Evolutionary conservation across 176 grass and related monocot species (phyloP).

Genomic region (Secale cereale): DNA sequence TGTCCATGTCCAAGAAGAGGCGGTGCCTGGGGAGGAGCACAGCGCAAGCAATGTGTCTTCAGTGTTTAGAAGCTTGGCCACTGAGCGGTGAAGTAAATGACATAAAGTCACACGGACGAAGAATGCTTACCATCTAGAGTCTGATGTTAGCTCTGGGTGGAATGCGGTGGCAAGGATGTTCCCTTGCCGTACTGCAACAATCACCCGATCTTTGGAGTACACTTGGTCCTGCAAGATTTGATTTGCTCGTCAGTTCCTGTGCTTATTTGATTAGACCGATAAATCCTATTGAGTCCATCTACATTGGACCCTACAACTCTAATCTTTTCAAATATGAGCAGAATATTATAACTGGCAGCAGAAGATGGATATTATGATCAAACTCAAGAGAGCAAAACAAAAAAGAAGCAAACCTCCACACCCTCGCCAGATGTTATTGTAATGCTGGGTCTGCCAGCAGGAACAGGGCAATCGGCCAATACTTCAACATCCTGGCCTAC

Average conservation of each 20-base stretch:
- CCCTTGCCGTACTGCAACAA: constrained; percentile 85
- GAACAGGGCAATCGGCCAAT: constrained; percentile 77
- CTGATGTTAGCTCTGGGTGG: constrained; percentile 92
- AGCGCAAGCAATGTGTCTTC: background rate
- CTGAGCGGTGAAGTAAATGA: background rate
- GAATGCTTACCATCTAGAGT: constrained; percentile 70
- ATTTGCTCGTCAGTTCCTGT: background rate
- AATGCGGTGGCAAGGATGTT: constrained; percentile 93
- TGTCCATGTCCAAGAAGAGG: constrained; percentile 79
- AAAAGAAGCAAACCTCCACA: constrained; percentile 48
- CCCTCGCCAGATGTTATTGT: constrained; percentile 38
- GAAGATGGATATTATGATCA: background rate
- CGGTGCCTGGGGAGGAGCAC: constrained; percentile 49
- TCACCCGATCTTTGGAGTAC: constrained; percentile 64
- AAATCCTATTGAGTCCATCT: background rate
- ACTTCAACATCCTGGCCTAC: constrained; percentile 79
- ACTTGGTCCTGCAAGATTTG: constrained; percentile 54
- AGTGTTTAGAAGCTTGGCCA: background rate
- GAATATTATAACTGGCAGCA: background rate
- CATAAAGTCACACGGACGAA: background rate
- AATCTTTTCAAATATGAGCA: background rate
- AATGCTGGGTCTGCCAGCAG: constrained; percentile 39
- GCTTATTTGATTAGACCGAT: background rate
- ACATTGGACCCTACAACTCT: background rate
- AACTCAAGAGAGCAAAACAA: background rate